Evolutionary conservation across 1,284 basidiomycete species (phyloP).

Genomic region (Quambalaria eucalypti): DNA sequence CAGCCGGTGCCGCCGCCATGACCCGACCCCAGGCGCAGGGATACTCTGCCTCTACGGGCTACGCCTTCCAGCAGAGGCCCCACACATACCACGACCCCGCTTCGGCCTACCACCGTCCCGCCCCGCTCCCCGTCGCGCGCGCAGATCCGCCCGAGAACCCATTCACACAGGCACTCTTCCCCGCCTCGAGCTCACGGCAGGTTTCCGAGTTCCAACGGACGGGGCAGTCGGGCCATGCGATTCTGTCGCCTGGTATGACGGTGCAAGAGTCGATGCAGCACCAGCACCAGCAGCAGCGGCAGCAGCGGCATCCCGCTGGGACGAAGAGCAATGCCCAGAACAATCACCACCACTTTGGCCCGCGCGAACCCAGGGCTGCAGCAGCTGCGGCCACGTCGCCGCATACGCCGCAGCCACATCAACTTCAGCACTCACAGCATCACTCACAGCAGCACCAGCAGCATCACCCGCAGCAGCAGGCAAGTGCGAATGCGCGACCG

Average conservation of each 20-base stretch:
- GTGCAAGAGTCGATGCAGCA: constrained; percentile 31
- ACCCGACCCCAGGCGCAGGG: no score
- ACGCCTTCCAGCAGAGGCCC: constrained; percentile 17
- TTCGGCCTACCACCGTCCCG: not conserved
- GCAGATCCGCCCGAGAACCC: constrained; percentile 25
- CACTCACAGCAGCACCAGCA: constrained; percentile 1
- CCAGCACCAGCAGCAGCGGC: not conserved
- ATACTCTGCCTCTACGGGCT: not conserved
- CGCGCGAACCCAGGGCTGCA: not conserved
- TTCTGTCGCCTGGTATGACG: constrained; percentile 30
- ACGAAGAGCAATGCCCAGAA: constrained; percentile 8
- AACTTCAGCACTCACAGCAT: constrained; percentile 3
- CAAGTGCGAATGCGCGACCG: no score
- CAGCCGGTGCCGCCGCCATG: no score
- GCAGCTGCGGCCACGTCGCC: not conserved
- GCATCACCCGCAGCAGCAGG: constrained; percentile 3
- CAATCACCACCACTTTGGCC: constrained; percentile 9
- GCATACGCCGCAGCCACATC: constrained; percentile 5
- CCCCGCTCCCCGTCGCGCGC: not conserved
- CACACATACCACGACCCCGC: constrained; percentile 27
- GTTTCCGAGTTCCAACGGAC: constrained; percentile 36
- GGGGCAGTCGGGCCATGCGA: constrained; percentile 12
- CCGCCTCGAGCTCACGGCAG: constrained; percentile 34
- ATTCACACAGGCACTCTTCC: constrained; percentile 30
- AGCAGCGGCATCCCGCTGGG: not conserved